Evolutionary conservation across 2,329 filamentous ascomycete species (phyloP), one percentile per base, ranked within the genome.

Genomic region (Stachybotrys elegans): DNA sequence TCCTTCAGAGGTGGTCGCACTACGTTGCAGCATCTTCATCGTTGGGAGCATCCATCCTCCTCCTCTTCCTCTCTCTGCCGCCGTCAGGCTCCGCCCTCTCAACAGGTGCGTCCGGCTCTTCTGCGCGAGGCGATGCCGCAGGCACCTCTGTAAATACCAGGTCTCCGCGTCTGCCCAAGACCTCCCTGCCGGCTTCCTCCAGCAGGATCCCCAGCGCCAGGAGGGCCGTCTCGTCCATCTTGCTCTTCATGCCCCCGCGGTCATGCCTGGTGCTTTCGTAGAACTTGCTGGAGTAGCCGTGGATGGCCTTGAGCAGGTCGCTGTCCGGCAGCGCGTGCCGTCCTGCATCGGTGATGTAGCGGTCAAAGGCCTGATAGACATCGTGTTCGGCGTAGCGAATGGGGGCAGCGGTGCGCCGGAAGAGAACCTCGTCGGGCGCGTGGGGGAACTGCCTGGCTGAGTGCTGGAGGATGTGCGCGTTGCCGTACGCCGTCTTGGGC

Each of bases 221-320:
- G 46, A 92, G 70, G 4, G 86, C 86, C 13, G 85, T 88, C 67
- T 88, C 87, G 57, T 92, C 85, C 77, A 92, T 79, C 7, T 50
- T 45, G 8, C n/a, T 12, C 23, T 49, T 52, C n/a, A 53, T 48
- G 22, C 39, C 16, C 27, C 49, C 39, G 42, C 47, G 42, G 42
- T 50, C 47, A 47, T 59, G 52, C 20, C 50, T 56, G 43, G 69
- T 59, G 8, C 65, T 65, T 31, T 70, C 69, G 63, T 88, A 90
- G 59, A 81, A 86, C 44, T 78, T 75, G 43, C 84, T 81, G 1
- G 80, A 61, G 56, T 91, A 90, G 22, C 67, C 67, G 63, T 91
- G 86, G 5, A 89, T 59, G 1, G 80, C 76, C 59, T 82, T 84
- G 43, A 90, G 68, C 38, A 91, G 68, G 52, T 88, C 83, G 45